These are phyloP conservation scores for Rheum nobile DNA, from an alignment of 148 eudicot species.

Conservation along the genomic window DNA sequence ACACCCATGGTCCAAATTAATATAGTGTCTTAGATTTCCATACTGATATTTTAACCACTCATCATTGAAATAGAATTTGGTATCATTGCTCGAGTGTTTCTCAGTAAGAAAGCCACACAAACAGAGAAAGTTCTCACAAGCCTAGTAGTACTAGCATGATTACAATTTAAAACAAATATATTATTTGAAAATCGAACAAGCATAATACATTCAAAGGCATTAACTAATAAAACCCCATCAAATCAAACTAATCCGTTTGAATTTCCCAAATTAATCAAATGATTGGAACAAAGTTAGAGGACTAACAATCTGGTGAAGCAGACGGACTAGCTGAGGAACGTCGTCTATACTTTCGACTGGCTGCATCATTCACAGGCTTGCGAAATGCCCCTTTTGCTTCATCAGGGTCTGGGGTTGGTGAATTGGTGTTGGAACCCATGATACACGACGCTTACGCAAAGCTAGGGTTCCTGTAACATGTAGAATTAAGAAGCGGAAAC, in stretches of 20 bases:
- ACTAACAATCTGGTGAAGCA: constrained; percentile 65
- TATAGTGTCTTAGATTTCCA: background rate
- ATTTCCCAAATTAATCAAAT: background rate
- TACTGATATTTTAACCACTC: background rate
- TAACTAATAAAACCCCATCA: background rate
- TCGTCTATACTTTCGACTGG: constrained; percentile 58
- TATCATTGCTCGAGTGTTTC: background rate
- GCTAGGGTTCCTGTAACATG: background rate
- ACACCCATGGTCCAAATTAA: no score
- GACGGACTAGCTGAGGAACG: constrained; percentile 51
- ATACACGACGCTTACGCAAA: constrained; percentile 2
- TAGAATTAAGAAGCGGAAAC: background rate
- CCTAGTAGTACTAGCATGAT: background rate
- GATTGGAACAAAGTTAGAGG: background rate
- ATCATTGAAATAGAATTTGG: background rate
- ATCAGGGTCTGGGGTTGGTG: constrained; percentile 33
- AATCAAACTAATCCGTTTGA: background rate
- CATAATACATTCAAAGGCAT: background rate
- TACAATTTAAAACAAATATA: background rate
- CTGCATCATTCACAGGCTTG: constrained; percentile 62
- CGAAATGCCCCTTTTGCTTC: constrained; percentile 56
- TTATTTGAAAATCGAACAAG: background rate
- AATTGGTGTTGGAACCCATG: constrained; percentile 42
- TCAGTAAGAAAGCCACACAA: background rate
- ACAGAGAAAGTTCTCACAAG: background rate